Base-by-base conservation (phyloP, 2,329 filamentous ascomycete species). In the Xylariaceae sp. region DNA sequence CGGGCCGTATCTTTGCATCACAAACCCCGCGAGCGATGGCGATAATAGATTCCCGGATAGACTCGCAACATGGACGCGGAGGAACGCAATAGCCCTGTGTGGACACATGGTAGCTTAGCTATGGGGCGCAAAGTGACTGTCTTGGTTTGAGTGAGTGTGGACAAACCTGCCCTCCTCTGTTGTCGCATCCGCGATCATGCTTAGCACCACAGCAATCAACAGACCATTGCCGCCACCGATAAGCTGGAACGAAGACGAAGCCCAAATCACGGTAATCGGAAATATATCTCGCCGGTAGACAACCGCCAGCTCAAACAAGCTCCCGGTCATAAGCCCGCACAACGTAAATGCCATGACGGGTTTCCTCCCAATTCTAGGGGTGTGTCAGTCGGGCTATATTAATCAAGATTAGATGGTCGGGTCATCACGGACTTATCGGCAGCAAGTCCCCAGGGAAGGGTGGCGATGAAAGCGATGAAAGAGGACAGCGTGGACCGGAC, bases 21-120 rank as follows among this genome's bases (percentile, higher is more conserved):
- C 55, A 8, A 63, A n/a, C 8, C 65, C 63, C 0, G 65, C 59
- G 10, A 69, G 44, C 2, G 61, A 58, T 2, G 67, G 66, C 0
- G 66, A 63, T 2, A 63, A 16, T 1, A 68, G 55, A 21, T 56
- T 63, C 18, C 79, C 80, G 26, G 73, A 70, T 52, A 81, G 77
- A 67, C 68, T 80, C 5, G 76, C 73, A 3, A 81, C 77, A 7
- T 79, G 77, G 54, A 76, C 76, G 69, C 80, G 77, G 61, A 79
- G 77, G 61, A 74, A 74, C 19, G 64, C 61, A 29, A 71, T 66
- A 5, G 71, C 65, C 55, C 72, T 74, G 47, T 37, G 3, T 13
- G 13, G 13, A 34, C 42, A 15, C 18, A 29, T 32, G 9, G n/a
- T 37, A 32, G 2, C 3, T 50, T 32, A 50, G 49, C 44, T 36